A percentile compares a stretch with the other conserved stretches of the same genome.
These are phyloP conservation scores for Helichrysum umbraculigerum DNA, from an alignment of 129 eudicot species.

Conservation along the genomic window DNA sequence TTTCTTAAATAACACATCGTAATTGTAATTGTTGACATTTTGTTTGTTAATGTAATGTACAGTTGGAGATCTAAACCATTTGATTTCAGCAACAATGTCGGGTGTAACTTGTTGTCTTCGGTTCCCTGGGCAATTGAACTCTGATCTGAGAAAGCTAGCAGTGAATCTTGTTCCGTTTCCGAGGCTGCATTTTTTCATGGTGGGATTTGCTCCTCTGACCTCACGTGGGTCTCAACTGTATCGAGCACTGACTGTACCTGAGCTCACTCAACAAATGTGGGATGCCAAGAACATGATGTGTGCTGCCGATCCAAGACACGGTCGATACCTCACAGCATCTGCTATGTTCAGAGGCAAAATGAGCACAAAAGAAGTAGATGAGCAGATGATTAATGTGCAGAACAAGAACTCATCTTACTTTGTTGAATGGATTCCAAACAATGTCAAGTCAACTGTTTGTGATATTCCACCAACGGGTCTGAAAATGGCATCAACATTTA, in stretches of 20 bases:
- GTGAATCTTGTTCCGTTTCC: slow-evolving; percentile 5
- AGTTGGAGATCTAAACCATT: slow-evolving; percentile 14
- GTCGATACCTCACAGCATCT: slow-evolving; percentile 5
- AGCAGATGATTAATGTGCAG: slow-evolving; percentile 64
- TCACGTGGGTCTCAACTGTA: slow-evolving; percentile 10
- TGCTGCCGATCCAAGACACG: slow-evolving; percentile 9
- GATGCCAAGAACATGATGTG: slow-evolving; percentile 17
- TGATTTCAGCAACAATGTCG: slow-evolving; percentile 9
- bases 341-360: slow-evolving; percentile 38
- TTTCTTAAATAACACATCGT: neutral
- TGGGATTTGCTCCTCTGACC: neutral
- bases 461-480: slow-evolving; percentile 66
- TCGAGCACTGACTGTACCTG: neutral
- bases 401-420: slow-evolving; percentile 69
- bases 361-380: slow-evolving; percentile 78
- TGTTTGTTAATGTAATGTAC: neutral
- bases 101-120: slow-evolving; percentile 18
- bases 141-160: slow-evolving; percentile 7
- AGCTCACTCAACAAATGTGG: slow-evolving; percentile 16
- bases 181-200: slow-evolving; percentile 10
- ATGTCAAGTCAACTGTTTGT: slow-evolving; percentile 65
- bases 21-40: neutral
- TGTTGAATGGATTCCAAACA: slow-evolving; percentile 66
- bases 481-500: slow-evolving; percentile 61
- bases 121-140: slow-evolving; percentile 10